These are phyloP conservation scores for Microsporum ferrugineum DNA, from an alignment of 2,329 filamentous ascomycete species.

Conservation along the genomic window DNA sequence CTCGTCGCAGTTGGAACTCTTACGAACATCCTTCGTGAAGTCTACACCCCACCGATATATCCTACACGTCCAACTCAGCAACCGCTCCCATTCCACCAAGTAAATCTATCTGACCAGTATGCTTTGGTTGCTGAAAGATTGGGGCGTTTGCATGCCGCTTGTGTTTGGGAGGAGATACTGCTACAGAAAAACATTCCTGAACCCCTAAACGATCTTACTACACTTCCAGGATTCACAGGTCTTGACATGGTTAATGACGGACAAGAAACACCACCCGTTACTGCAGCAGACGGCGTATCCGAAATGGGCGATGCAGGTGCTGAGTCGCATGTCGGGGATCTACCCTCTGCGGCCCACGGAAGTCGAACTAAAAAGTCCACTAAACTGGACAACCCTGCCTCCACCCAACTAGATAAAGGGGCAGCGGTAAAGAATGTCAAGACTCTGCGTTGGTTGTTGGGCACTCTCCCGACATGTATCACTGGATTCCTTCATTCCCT, in stretches of 20 bases:
- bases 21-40: conserved; percentile 60
- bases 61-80: conserved; percentile 51
- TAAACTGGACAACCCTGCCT: background rate
- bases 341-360: conserved; percentile 14
- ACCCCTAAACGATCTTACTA: conserved; percentile 39
- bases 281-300: conserved; percentile 15
- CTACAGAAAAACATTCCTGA: conserved; percentile 63
- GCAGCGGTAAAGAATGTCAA: conserved; percentile 62
- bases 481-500: conserved; percentile 76
- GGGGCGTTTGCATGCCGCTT: conserved; percentile 64
- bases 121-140: conserved; percentile 60
- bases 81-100: conserved; percentile 54
- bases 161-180: conserved; percentile 73
- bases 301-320: conserved; percentile 14
- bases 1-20: conserved; percentile 67
- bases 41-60: conserved; percentile 55
- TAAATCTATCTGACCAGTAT: conserved; percentile 81
- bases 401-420: conserved; percentile 17
- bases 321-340: conserved; percentile 18
- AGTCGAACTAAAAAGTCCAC: background rate
- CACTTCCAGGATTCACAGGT: conserved; percentile 28
- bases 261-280: conserved; percentile 15
- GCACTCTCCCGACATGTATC: conserved; percentile 66
- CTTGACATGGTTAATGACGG: conserved; percentile 34
- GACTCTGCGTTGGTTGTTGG: conserved; percentile 63